phyloP scores from a whole-genome alignment of 441 rosid species.

The Gossypium gossypioides region DNA sequence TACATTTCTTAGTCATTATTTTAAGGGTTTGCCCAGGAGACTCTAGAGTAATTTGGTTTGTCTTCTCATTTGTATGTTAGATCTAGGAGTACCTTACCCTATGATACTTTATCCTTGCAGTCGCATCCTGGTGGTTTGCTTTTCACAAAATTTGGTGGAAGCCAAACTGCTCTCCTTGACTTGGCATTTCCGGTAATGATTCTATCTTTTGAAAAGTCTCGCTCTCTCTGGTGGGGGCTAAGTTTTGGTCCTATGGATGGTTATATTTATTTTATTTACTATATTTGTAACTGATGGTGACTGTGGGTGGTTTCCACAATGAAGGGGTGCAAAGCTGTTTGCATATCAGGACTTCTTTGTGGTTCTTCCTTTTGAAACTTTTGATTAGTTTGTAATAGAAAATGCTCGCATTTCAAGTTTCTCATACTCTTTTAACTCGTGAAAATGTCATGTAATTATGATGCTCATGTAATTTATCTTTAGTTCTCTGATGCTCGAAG shows the following conservation, averaged over 20 bases:
- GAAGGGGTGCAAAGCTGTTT: not conserved
- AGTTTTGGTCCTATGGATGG: not conserved
- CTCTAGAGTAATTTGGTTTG: slow-evolving; percentile 8
- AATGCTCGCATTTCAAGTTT: not conserved
- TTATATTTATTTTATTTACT: not conserved
- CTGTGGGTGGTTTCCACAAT: not conserved
- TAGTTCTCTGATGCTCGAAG: slow-evolving; percentile 1
- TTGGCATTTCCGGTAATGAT: slow-evolving; percentile 69
- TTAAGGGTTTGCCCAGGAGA: slow-evolving; percentile 1
- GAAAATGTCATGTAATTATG: not conserved
- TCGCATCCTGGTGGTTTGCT: slow-evolving; percentile 77
- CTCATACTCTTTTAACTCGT: not conserved
- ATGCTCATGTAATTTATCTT: not conserved
- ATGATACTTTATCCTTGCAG: slow-evolving; percentile 35
- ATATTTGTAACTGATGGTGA: not conserved
- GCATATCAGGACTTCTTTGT: not conserved
- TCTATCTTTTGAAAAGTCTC: not conserved
- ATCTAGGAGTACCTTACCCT: slow-evolving; percentile 2
- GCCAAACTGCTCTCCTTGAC: slow-evolving; percentile 76
- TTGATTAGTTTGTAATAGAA: not conserved
- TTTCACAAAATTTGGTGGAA: slow-evolving; percentile 76
- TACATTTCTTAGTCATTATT: not conserved
- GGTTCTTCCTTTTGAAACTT: not conserved
- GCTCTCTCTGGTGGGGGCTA: not conserved
- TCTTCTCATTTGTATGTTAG: not conserved